Base-by-base conservation (phyloP, 352 stramenopile genomes). In the Globisporangium uncinulatum region DNA sequence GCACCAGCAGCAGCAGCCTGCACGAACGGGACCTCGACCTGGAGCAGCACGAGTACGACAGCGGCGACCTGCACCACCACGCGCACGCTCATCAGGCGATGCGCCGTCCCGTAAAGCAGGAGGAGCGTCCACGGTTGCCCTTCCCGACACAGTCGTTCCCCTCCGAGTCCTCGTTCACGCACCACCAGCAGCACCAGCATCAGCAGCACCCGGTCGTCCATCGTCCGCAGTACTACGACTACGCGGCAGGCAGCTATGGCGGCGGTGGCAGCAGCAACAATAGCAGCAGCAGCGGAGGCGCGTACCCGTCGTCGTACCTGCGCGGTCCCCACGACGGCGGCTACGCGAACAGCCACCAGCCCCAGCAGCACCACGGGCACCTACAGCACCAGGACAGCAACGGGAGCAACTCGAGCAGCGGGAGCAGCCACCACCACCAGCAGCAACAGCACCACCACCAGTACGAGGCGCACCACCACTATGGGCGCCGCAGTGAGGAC, bases 111-210 rank as follows among this genome's bases (percentile, higher is more conserved):
- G 34, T 60, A 9, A 77, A 82, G 60, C 59, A 63, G 7, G 71
- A 86, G 39, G 70, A 83, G 4, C 70, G 72, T 0, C 70, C 74
- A 14, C 63, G 73, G 9, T 61, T 88, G 19, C 73, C 76, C 20
- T 87, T 87, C 61, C 77, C 73, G 9, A 87, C 77, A 19, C 69
- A 72, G 24, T 65, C 77, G 1, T 86, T 87, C 59, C 77, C 77
- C 34, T 84, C 73, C 24, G 77, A 86, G 56, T 78, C 74, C 42
- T 68, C 72, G 50, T 83, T 83, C 48, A 54, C 71, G 36, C 62
- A 63, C 32, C 48, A 67, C 19, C 63, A 63, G n/a, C 65, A 63
- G 29, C n/a, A n/a, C n/a, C n/a, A n/a, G n/a, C n/a, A n/a, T n/a
- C 52, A 60, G 3, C 49, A 20, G 3, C 49, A 73, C 11, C 54